Evolutionary conservation across 2,329 filamentous ascomycete genomes (phyloP).

Genomic region (Fusarium subtropicale): DNA sequence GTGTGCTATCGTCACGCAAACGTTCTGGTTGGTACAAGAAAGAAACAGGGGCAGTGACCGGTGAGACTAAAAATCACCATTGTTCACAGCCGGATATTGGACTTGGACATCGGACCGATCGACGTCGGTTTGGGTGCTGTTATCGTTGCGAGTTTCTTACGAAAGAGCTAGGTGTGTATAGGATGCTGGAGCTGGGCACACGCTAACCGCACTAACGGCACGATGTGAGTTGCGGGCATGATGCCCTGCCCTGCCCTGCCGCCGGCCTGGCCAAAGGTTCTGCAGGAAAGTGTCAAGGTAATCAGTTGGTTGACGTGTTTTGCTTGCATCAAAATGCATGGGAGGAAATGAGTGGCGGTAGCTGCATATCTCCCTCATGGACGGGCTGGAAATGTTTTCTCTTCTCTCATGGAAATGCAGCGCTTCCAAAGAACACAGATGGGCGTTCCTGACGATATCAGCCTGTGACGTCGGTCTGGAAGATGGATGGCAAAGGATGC

Average conservation of each 20-base stretch:
- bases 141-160: slow-evolving; percentile 16
- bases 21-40: slow-evolving; percentile 44
- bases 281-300: slow-evolving; percentile 12
- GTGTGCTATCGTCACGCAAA: slow-evolving; percentile 47
- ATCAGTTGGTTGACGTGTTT: not conserved
- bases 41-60: slow-evolving; percentile 44
- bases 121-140: slow-evolving; percentile 25
- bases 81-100: slow-evolving; percentile 25
- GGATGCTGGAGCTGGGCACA: slow-evolving; percentile 17
- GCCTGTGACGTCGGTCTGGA: slow-evolving; percentile 14
- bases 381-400: slow-evolving; percentile 23
- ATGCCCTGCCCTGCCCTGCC: slow-evolving; percentile 5
- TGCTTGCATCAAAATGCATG: slow-evolving; percentile 17
- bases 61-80: slow-evolving; percentile 42
- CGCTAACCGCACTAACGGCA: slow-evolving; percentile 25
- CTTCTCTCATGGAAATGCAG: slow-evolving; percentile 25
- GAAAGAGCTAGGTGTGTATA: slow-evolving; percentile 10
- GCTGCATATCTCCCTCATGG: slow-evolving; percentile 10
- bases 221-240: slow-evolving; percentile 15
- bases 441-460: slow-evolving; percentile 29
- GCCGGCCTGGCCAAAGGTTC: slow-evolving; percentile 3
- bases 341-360: slow-evolving; percentile 12
- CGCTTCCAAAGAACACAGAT: slow-evolving; percentile 10
- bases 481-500: slow-evolving; percentile 22
- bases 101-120: slow-evolving; percentile 40